A percentile compares a stretch with the other conserved stretches of the same genome.
These are phyloP conservation scores for Aspergillus tamarii DNA, from an alignment of 2,329 filamentous ascomycete genomes.

Conservation along the genomic window DNA sequence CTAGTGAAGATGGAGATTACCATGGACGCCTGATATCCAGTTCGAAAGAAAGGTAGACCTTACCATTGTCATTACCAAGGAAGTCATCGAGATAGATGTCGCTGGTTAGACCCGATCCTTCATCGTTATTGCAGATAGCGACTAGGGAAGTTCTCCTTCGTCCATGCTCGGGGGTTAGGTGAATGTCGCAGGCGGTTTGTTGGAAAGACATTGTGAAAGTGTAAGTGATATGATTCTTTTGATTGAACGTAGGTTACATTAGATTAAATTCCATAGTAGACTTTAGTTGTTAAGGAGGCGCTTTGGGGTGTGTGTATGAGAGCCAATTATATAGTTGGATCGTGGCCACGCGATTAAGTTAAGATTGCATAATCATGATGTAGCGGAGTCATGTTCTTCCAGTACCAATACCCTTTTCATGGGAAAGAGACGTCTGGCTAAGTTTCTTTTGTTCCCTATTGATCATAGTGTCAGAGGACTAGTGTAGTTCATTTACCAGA, in stretches of 20 bases:
- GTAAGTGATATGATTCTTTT: not conserved
- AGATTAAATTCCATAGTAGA: not conserved
- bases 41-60: too few relatives aligned
- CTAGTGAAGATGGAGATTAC: constrained; percentile 9
- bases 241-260: not conserved
- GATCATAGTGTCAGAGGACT: too few relatives aligned
- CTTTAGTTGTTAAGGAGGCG: not conserved
- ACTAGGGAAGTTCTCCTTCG: constrained; percentile 9
- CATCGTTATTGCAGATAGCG: constrained; percentile 26
- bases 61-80: constrained; percentile 22
- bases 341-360: not conserved
- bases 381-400: not conserved
- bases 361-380: not conserved
- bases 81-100: constrained; percentile 19
- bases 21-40: not conserved
- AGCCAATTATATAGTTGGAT: not conserved
- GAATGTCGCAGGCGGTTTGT: constrained; percentile 19
- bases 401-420: not conserved
- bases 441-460: not conserved
- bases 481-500: too few relatives aligned
- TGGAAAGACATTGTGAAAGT: constrained; percentile 20
- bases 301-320: not conserved
- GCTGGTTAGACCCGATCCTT: constrained; percentile 18
- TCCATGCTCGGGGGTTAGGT: constrained; percentile 9
- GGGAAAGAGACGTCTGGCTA: not conserved